A percentile compares a stretch with the other conserved stretches of the same genome.
These are phyloP conservation scores for Colletotrichum tofieldiae DNA, from an alignment of 2,329 filamentous ascomycete genomes.

Conservation along the genomic window DNA sequence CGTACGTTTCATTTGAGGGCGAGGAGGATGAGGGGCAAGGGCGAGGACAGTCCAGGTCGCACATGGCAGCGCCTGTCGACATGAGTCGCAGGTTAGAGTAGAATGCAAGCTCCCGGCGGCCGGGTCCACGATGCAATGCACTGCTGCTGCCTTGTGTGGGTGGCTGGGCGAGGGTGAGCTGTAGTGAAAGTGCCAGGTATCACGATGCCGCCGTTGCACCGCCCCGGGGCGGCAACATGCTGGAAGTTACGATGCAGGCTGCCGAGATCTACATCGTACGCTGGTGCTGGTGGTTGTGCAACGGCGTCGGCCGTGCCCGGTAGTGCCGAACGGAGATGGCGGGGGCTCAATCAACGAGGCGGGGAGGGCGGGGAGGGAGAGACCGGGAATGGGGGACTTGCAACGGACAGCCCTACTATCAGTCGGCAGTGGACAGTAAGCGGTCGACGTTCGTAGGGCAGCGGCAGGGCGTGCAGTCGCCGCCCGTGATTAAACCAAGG, in stretches of 20 bases:
- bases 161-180: not conserved
- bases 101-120: not conserved
- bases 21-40: not conserved
- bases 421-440: not conserved
- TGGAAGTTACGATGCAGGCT: conserved; percentile 14
- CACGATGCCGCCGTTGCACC: conserved; percentile 25
- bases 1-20: not conserved
- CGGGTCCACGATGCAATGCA: not conserved
- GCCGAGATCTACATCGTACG: conserved; percentile 5
- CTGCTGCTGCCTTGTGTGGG: not conserved
- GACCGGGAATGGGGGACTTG: not conserved
- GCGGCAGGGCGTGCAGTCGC: not conserved
- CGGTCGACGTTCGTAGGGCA: not conserved
- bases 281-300: conserved; percentile 8
- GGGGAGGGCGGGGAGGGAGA: not conserved
- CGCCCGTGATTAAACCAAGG: conserved; percentile 20
- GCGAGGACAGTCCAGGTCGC: not conserved
- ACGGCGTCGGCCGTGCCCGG: conserved; percentile 27
- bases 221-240: conserved; percentile 8
- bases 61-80: conserved; percentile 1
- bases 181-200: conserved; percentile 4
- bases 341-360: conserved; percentile 32
- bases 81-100: conserved; percentile 2
- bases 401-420: not conserved
- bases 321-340: conserved; percentile 35